Percentiles rank a stretch among this genome's conserved stretches.
Conservation (phyloP, 176 grass and related monocot species). For the Musa beccarii region DNA sequence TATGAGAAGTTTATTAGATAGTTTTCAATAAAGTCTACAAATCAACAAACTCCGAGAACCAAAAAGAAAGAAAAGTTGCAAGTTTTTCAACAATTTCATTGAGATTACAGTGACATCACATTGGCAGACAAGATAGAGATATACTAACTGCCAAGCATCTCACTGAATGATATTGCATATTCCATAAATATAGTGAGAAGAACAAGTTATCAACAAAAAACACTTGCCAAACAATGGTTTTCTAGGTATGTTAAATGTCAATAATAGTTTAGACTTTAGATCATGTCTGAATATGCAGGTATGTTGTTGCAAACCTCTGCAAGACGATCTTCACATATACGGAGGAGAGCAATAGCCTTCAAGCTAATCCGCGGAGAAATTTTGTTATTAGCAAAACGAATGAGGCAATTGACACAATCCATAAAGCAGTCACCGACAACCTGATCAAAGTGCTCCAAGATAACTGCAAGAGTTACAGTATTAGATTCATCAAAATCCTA, state of each 20-base stretch:
- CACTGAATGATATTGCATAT: not conserved
- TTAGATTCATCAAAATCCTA: constrained; percentile 15
- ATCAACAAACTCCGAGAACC: not conserved
- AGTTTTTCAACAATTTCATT: not conserved
- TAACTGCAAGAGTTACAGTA: constrained; percentile 42
- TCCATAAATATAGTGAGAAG: not conserved
- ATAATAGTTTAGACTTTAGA: too few species aligned
- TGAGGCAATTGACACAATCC: constrained; percentile 99
- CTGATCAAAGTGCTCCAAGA: constrained; percentile 99
- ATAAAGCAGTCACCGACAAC: constrained; percentile 98
- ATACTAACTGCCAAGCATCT: not conserved
- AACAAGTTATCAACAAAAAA: not conserved
- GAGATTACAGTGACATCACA: not conserved
- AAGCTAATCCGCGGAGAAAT: constrained; percentile 85
- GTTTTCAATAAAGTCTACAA: not conserved
- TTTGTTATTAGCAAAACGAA: constrained; percentile 99
- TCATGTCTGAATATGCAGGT: not conserved
- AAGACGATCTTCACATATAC: constrained; percentile 99
- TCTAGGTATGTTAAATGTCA: too few species aligned
- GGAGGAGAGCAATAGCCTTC: constrained; percentile 99
- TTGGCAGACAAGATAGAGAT: not conserved
- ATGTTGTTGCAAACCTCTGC: constrained; percentile 64
- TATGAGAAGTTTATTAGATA: not conserved
- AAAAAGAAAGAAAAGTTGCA: not conserved
- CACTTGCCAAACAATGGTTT: not conserved